Base-by-base conservation (phyloP, 257 asterid species). In the Linderniella brevidens region DNA sequence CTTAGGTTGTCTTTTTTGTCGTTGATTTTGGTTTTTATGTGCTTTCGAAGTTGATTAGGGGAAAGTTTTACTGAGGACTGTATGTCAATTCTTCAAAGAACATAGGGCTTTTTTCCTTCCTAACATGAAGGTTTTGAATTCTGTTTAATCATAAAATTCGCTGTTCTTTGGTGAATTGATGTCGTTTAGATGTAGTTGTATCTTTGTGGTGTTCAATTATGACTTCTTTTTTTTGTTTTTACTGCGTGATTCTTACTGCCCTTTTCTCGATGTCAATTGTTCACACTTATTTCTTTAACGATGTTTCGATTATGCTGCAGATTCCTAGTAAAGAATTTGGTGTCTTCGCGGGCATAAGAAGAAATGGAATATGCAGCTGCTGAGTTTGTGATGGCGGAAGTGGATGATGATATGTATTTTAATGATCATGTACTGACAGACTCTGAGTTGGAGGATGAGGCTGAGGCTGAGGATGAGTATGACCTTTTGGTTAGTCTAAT, bases 401-500 rank as follows among this genome's bases (percentile, higher is more conserved):
- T 67, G 9, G 82, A 70, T 17, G 82, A 70, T 4, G 77, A 70
- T 56, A 66, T 74, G 59, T 67, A 63, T 46, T 74, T 60, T 42
- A 66, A 66, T 59, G 75, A 70, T 50, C 60, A 72, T 39, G 25
- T 74, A 20, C 58, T 74, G 72, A 73, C 73, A 50, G 82, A 69
- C 41, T 45, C 75, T 3, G 82, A 74, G 35, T 63, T 73, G 1
- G 82, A 74, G 32, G 32, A 25, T 25, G 32, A 25, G 32, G 32
- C 32, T 1, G 82, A 70, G 46, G 82, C 64, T 0, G 79, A 68
- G 53, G 75, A 66, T 41, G 82, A 74, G 29, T 63, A 74, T 19
- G 67, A 74, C 43, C 64, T 68, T 54, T 67, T 74, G 70, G 81
- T 74, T 56, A 46, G 78, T 66, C 53, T n/a, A 53, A 57, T 46